Conservation (phyloP, 257 asterid genomes). For the Phtheirospermum japonicum region DNA sequence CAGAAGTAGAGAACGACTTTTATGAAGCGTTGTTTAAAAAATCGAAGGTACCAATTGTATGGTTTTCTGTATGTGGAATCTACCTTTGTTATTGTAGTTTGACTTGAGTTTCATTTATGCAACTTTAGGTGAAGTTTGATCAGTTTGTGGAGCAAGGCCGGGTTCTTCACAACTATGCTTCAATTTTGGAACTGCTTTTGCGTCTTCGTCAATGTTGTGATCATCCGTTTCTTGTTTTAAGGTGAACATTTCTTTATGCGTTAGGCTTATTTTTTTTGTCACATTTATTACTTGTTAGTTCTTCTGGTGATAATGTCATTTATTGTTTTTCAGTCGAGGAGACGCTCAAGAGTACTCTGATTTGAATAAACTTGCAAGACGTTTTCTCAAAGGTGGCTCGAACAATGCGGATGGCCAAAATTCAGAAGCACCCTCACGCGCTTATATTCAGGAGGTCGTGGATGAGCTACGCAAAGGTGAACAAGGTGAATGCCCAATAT, state of each 20-base stretch:
- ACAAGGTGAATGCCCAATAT: conserved; percentile 94
- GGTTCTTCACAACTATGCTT: conserved; percentile 96
- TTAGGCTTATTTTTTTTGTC: neutral
- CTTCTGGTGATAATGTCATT: conserved; percentile 30
- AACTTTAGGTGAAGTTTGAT: conserved; percentile 76
- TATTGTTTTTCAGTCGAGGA: conserved; percentile 71
- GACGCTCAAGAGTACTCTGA: conserved; percentile 97
- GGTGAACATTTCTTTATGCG: conserved; percentile 43
- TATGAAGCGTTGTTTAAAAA: conserved; percentile 87
- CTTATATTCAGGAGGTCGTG: conserved; percentile 87
- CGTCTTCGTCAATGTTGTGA: conserved; percentile 99
- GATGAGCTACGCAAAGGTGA: conserved; percentile 85
- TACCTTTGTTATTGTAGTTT: conserved; percentile 23
- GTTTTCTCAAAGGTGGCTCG: conserved; percentile 68
- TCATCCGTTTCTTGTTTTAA: conserved; percentile 96
- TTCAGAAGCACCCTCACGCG: conserved; percentile 69
- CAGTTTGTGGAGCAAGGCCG: conserved; percentile 98
- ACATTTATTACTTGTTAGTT: conserved; percentile 8
- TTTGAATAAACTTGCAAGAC: conserved; percentile 81
- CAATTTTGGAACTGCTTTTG: conserved; percentile 88
- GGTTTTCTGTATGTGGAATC: conserved; percentile 5
- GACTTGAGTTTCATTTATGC: conserved; percentile 23
- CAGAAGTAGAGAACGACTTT: conserved; percentile 87
- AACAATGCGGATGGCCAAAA: conserved; percentile 49
- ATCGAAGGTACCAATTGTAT: conserved; percentile 64